phyloP scores from a whole-genome alignment of 331 rosid species.

The Spiraea crenata region DNA sequence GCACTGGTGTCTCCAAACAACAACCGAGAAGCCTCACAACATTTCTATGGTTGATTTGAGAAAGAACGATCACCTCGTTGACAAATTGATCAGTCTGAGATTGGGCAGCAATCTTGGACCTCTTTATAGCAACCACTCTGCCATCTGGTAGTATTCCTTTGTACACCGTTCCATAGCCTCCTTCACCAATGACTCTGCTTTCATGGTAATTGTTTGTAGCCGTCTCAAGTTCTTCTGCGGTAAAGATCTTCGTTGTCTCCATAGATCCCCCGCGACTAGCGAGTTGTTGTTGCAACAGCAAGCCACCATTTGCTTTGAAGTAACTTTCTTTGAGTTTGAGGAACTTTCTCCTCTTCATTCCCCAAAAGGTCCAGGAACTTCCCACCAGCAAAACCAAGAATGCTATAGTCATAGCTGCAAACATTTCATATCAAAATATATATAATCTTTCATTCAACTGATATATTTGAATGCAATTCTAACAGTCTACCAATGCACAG shows the following conservation, averaged over 20 bases:
- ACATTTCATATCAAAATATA: too few species aligned
- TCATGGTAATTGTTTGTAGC: slow-evolving; percentile 1
- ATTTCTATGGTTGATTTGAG: slow-evolving; percentile 17
- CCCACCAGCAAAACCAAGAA: slow-evolving; percentile 14
- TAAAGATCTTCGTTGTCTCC: slow-evolving; percentile 6
- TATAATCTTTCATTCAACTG: too few species aligned
- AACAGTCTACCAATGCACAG: not conserved
- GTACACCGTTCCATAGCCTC: slow-evolving; percentile 17
- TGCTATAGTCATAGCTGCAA: slow-evolving; percentile 3
- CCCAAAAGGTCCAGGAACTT: slow-evolving; percentile 11
- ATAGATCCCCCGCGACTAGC: not conserved
- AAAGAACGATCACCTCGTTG: slow-evolving; percentile 13
- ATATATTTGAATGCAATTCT: not conserved
- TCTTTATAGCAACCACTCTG: slow-evolving; percentile 6
- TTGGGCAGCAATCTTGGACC: not conserved
- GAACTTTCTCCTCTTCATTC: slow-evolving; percentile 11
- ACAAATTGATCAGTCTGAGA: slow-evolving; percentile 12
- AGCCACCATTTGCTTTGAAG: slow-evolving; percentile 2
- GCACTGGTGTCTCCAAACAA: slow-evolving; percentile 1
- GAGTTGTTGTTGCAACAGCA: slow-evolving; percentile 2
- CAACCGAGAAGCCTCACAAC: slow-evolving; percentile 17
- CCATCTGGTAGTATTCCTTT: slow-evolving; percentile 8
- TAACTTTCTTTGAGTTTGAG: slow-evolving; percentile 6
- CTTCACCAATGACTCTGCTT: slow-evolving; percentile 8
- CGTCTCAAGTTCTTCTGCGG: slow-evolving; percentile 1